phyloP scores from a whole-genome alignment of 441 rosid genomes.

The Theobroma grandiflorum region DNA sequence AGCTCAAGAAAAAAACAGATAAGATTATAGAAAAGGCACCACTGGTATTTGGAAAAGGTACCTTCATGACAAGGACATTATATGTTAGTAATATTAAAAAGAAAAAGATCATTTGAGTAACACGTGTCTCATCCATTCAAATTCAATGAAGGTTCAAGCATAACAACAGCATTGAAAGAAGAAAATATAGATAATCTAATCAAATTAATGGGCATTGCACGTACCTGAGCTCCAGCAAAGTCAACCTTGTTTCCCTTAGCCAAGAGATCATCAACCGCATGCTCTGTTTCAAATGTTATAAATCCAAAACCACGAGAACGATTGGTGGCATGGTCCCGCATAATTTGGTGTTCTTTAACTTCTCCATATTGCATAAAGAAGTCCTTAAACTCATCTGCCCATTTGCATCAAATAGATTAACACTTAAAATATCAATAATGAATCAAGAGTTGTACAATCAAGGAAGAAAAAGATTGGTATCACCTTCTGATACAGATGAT shows the following conservation, averaged over 20 bases:
- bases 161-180: not conserved
- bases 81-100: not conserved
- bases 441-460: constrained; percentile 7
- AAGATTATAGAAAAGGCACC: not conserved
- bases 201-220: constrained; percentile 20
- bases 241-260: constrained; percentile 71
- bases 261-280: constrained; percentile 70
- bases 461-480: not conserved
- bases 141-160: not conserved
- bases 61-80: not conserved
- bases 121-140: not conserved
- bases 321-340: constrained; percentile 75
- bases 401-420: constrained; percentile 24
- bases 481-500: constrained; percentile 57
- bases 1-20: not conserved
- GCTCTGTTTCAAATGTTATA: constrained; percentile 69
- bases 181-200: not conserved
- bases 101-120: not conserved
- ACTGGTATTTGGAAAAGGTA: not conserved
- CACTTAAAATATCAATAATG: not conserved
- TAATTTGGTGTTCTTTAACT: constrained; percentile 74
- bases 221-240: constrained; percentile 70
- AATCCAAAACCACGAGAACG: constrained; percentile 86
- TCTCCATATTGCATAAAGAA: constrained; percentile 71
- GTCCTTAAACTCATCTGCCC: constrained; percentile 74